A percentile compares a stretch with the other conserved stretches of the same genome.
These are phyloP conservation scores for Dipteronia dyeriana DNA, from an alignment of 345 rosid genomes.

Conservation along the genomic window DNA sequence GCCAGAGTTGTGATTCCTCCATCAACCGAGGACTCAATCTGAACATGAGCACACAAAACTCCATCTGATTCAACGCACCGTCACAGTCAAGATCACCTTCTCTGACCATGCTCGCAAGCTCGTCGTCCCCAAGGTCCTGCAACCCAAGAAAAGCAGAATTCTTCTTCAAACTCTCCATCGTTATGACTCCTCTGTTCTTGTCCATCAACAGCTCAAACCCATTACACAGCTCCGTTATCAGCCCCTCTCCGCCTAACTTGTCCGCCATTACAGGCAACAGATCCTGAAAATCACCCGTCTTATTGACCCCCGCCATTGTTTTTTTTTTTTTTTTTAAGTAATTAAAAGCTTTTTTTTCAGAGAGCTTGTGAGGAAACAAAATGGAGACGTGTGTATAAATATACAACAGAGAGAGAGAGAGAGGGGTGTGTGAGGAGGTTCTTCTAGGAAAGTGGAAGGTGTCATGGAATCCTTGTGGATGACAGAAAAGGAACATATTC, in stretches of 20 bases:
- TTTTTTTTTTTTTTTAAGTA: too few species aligned
- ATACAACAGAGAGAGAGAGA: neutral
- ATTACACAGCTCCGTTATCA: constrained; percentile 49
- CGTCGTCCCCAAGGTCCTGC: constrained; percentile 40
- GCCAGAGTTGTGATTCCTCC: constrained; percentile 47
- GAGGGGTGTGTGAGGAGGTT: neutral
- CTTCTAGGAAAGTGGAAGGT: constrained; percentile 35
- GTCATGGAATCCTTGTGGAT: constrained; percentile 16
- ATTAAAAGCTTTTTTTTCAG: neutral
- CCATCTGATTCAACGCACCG: constrained; percentile 50
- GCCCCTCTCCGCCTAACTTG: constrained; percentile 58
- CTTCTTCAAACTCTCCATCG: constrained; percentile 48
- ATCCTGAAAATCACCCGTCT: constrained; percentile 44
- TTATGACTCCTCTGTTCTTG: constrained; percentile 46
- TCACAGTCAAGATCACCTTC: constrained; percentile 61
- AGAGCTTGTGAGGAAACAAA: neutral
- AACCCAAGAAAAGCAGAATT: constrained; percentile 47
- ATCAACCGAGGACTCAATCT: constrained; percentile 60
- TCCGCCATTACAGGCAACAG: constrained; percentile 53
- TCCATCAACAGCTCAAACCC: constrained; percentile 60
- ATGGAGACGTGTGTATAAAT: constrained; percentile 1
- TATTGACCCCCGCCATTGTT: constrained; percentile 27
- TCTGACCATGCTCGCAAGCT: constrained; percentile 46
- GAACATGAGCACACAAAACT: constrained; percentile 64
- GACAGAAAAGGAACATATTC: constrained; percentile 37